Conservation (phyloP, 75 land plant species). For the Cupressus sempervirens region DNA sequence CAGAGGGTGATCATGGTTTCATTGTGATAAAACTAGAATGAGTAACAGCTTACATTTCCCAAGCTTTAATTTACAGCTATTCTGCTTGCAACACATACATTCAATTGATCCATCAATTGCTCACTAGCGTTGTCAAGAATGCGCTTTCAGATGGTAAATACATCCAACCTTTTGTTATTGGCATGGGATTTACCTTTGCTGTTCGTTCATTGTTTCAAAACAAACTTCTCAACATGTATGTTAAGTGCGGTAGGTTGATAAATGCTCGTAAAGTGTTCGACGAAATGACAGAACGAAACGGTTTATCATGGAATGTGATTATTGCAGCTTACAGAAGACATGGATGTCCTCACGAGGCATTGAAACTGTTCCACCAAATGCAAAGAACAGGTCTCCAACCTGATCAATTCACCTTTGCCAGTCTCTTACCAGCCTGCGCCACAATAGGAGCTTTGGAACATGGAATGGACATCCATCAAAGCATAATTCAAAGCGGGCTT, state of each 20-base stretch:
- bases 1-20: background rate
- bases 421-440: background rate
- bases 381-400: constrained; percentile 5
- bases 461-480: background rate
- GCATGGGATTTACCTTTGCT: background rate
- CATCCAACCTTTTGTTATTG: background rate
- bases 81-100: background rate
- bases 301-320: constrained; percentile 17
- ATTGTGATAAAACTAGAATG: background rate
- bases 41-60: background rate
- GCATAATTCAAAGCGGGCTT: background rate
- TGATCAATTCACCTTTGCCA: background rate
- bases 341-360: constrained; percentile 4
- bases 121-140: background rate
- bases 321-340: constrained; percentile 18
- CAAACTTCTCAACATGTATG: constrained; percentile 7
- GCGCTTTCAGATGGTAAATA: background rate
- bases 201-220: background rate
- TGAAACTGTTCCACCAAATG: constrained; percentile 10
- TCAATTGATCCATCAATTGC: background rate
- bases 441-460: background rate
- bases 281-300: background rate
- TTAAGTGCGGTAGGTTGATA: constrained; percentile 12
- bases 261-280: constrained; percentile 12
- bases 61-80: background rate